phyloP scores from a whole-genome alignment of 371 early-diverging fungal genomes.

The Synchytrium microbalum region DNA sequence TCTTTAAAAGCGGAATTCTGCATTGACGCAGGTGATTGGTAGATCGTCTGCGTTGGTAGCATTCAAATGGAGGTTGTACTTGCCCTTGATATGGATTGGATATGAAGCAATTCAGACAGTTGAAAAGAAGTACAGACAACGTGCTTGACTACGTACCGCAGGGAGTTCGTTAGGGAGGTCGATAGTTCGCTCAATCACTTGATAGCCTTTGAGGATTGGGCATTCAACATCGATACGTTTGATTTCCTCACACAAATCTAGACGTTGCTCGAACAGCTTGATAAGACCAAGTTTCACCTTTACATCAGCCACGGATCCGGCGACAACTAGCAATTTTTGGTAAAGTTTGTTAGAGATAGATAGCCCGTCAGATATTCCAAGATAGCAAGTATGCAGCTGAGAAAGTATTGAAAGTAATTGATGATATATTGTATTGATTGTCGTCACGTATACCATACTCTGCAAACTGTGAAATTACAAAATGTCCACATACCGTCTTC shows the following conservation, averaged over 20 bases:
- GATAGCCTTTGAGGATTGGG: slow-evolving; percentile 33
- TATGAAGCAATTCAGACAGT: slow-evolving; percentile 3
- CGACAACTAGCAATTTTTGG: slow-evolving; percentile 16
- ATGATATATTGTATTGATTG: background rate
- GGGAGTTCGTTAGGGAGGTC: slow-evolving; percentile 37
- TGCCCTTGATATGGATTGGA: slow-evolving; percentile 20
- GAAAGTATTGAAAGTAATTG: too few relatives aligned
- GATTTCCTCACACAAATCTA: slow-evolving; percentile 36
- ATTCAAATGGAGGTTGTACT: slow-evolving; percentile 27
- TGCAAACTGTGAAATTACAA: background rate
- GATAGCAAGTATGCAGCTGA: too few relatives aligned
- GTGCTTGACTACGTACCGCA: slow-evolving; percentile 19
- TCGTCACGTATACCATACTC: background rate
- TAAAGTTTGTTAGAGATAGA: background rate
- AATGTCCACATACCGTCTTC: slow-evolving; percentile 8
- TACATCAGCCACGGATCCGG: slow-evolving; percentile 31
- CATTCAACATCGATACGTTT: slow-evolving; percentile 28
- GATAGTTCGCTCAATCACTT: slow-evolving; percentile 25
- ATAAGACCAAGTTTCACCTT: slow-evolving; percentile 38
- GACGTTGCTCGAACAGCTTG: slow-evolving; percentile 27
- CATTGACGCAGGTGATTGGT: slow-evolving; percentile 25
- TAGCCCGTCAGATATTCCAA: too few relatives aligned
- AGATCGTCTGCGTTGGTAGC: slow-evolving; percentile 20
- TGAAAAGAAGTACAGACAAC: background rate
- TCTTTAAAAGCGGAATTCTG: slow-evolving; percentile 26